Conservation (phyloP, 2,329 filamentous ascomycete genomes). For the Mollisiaceae sp. region DNA sequence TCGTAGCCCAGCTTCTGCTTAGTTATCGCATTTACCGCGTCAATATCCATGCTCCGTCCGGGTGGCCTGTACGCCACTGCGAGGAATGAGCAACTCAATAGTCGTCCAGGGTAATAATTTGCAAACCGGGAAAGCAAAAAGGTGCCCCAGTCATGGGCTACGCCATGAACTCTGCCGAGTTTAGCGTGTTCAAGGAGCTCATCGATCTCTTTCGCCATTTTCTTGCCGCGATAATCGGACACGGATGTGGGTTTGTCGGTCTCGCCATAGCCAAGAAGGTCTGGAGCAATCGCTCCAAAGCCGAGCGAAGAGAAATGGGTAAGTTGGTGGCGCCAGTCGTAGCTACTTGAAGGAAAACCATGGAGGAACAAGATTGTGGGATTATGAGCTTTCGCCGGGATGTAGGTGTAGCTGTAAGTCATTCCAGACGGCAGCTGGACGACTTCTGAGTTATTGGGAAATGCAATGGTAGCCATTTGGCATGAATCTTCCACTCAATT, state of each 20-base stretch:
- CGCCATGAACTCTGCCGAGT: conserved; percentile 20
- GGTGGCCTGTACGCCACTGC: conserved; percentile 22
- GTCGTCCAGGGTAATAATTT: conserved; percentile 21
- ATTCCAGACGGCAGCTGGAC: conserved; percentile 20
- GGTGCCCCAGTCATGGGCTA: conserved; percentile 29
- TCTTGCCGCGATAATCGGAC: conserved; percentile 41
- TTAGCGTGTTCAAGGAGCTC: conserved; percentile 41
- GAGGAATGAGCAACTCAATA: conserved; percentile 21
- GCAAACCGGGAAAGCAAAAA: conserved; percentile 25
- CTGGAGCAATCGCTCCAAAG: conserved; percentile 57
- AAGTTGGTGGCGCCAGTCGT: conserved; percentile 50
- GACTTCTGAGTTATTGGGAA: not conserved
- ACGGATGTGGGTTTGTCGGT: conserved; percentile 47
- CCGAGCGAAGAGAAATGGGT: conserved; percentile 46
- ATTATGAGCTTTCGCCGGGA: conserved; percentile 23
- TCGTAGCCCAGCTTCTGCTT: conserved; percentile 23
- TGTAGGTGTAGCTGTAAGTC: conserved; percentile 10
- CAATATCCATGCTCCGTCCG: conserved; percentile 13
- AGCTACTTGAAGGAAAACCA: conserved; percentile 49
- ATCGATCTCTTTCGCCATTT: conserved; percentile 41
- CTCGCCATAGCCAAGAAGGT: conserved; percentile 63
- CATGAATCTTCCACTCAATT: not conserved
- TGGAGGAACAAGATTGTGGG: conserved; percentile 49
- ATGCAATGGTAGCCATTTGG: conserved; percentile 1
- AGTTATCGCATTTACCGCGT: conserved; percentile 20